Evolutionary conservation across 345 rosid genomes (phyloP).

Genomic region (Crucihimalaya himalaica): DNA sequence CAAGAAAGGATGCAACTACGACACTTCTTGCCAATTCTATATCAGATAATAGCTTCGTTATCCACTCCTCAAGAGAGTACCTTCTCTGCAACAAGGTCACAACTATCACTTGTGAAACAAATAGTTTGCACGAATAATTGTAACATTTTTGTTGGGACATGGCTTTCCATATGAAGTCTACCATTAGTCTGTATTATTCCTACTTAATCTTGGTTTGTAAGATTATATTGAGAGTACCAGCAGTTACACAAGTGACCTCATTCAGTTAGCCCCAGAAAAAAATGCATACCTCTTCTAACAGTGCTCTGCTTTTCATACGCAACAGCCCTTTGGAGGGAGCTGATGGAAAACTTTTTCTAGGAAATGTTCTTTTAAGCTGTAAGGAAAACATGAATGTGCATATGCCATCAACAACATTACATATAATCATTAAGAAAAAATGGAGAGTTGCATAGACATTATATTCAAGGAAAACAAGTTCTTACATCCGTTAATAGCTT

Average conservation of each 20-base stretch:
- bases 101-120: conserved; percentile 28
- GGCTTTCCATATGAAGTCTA: conserved; percentile 15
- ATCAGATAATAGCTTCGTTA: conserved; percentile 89
- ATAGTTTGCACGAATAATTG: conserved; percentile 12
- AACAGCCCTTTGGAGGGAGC: conserved; percentile 96
- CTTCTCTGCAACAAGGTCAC: conserved; percentile 80
- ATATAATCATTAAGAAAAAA: not conserved
- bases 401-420: not conserved
- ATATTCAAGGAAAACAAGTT: conserved; percentile 4
- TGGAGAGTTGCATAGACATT: not conserved
- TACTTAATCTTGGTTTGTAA: not conserved
- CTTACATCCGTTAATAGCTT: conserved; percentile 88
- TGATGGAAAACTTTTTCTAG: conserved; percentile 74
- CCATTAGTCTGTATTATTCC: not conserved
- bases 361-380: conserved; percentile 82
- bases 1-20: conserved; percentile 91
- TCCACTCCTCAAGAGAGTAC: conserved; percentile 95
- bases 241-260: conserved; percentile 9
- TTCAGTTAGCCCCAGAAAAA: conserved; percentile 18
- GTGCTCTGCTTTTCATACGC: conserved; percentile 82
- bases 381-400: conserved; percentile 36
- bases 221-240: conserved; percentile 9
- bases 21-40: conserved; percentile 91
- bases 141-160: conserved; percentile 6
- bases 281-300: conserved; percentile 89